Percentiles rank a stretch among this genome's conserved stretches.
These are phyloP conservation scores for Eutypella sp. DNA, from an alignment of 2,329 filamentous ascomycete genomes.

Conservation along the genomic window DNA sequence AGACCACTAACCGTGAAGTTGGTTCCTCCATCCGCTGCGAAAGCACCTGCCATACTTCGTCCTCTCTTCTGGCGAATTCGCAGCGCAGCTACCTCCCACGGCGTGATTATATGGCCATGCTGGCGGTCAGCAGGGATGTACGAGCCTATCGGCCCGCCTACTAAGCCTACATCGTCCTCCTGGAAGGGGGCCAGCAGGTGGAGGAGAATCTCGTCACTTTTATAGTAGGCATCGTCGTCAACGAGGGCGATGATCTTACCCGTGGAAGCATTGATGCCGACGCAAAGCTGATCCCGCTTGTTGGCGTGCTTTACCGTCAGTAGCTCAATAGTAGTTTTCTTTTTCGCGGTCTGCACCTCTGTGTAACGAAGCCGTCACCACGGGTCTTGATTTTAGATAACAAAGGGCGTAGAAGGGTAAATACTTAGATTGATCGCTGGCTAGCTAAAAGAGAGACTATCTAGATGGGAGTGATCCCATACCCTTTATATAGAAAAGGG, in stretches of 20 bases:
- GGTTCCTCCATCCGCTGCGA: constrained; percentile 16
- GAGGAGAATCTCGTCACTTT: constrained; percentile 3
- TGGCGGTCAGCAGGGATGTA: constrained; percentile 14
- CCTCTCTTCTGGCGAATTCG: constrained; percentile 16
- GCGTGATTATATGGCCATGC: constrained; percentile 15
- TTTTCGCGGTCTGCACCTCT: constrained; percentile 3
- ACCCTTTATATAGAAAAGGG: too few relatives aligned
- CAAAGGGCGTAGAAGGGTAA: too few relatives aligned
- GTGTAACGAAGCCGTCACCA: too few relatives aligned
- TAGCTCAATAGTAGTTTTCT: constrained; percentile 10
- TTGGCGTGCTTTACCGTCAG: constrained; percentile 13
- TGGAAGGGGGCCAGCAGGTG: constrained; percentile 24
- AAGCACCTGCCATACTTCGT: constrained; percentile 14
- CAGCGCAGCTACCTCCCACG: constrained; percentile 24
- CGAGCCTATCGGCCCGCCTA: constrained; percentile 19
- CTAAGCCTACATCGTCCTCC: constrained; percentile 15
- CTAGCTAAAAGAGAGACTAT: too few relatives aligned
- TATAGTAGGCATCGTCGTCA: constrained; percentile 25
- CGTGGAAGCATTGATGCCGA: constrained; percentile 13
- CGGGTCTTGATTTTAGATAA: too few relatives aligned
- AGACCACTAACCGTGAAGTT: constrained; percentile 23
- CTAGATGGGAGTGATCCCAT: too few relatives aligned
- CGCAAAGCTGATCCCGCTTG: constrained; percentile 22
- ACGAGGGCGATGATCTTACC: constrained; percentile 21
- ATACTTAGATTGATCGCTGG: too few relatives aligned